Percentiles rank a stretch among this genome's conserved stretches.
phyloP scores from a whole-genome alignment of 2,329 filamentous ascomycete species.

The Pyricularia pennisetigena region DNA sequence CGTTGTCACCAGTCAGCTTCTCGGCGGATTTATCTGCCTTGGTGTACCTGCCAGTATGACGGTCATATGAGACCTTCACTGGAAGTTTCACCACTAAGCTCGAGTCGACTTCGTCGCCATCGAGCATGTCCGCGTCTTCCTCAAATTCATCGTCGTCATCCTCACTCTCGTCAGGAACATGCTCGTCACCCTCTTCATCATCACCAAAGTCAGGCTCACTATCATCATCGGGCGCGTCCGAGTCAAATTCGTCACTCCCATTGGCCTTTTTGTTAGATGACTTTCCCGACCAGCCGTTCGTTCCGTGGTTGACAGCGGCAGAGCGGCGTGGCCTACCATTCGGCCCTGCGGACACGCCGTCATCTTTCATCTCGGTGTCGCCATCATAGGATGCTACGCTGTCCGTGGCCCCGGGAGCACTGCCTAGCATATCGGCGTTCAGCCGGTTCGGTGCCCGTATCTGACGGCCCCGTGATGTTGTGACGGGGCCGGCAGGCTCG shows the following conservation, averaged over 20 bases:
- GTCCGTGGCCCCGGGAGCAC: constrained; percentile 33
- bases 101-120: constrained; percentile 38
- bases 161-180: constrained; percentile 48
- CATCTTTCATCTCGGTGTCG: constrained; percentile 16
- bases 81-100: constrained; percentile 70
- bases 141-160: constrained; percentile 47
- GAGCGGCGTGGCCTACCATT: constrained; percentile 40
- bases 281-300: constrained; percentile 34
- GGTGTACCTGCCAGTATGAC: constrained; percentile 20
- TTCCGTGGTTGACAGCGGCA: constrained; percentile 36
- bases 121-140: constrained; percentile 43
- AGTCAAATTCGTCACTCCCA: constrained; percentile 41
- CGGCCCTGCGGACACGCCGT: constrained; percentile 29
- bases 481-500: constrained; percentile 49
- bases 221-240: constrained; percentile 55
- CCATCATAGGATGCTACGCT: constrained; percentile 33
- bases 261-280: constrained; percentile 25
- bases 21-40: constrained; percentile 14
- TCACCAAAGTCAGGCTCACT: constrained; percentile 68
- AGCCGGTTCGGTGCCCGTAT: constrained; percentile 59
- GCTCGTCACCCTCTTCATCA: constrained; percentile 61
- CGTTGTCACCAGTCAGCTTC: not conserved
- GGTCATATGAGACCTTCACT: constrained; percentile 31
- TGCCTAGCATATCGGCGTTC: constrained; percentile 47
- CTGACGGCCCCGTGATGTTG: constrained; percentile 83